Base-by-base conservation (phyloP, 208 protist species). In the Wallacemonas collosoma region DNA sequence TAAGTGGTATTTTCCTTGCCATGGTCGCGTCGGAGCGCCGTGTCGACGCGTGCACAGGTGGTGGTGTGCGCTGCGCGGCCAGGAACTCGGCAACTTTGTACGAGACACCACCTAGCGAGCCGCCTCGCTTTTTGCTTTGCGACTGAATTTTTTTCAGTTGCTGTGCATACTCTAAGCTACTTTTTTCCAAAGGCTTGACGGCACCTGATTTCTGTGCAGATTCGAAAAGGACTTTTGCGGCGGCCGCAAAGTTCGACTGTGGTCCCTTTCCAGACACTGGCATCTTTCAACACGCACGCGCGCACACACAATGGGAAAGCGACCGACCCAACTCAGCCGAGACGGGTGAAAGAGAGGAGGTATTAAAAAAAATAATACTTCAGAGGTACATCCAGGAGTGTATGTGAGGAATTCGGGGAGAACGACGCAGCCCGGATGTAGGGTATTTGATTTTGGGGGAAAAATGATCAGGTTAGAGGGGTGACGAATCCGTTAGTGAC, bases 51-150 rank as follows among this genome's bases (percentile, higher is more conserved):
- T 68, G 8, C 43, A 50, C 17, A 3, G 81, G 62, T 26, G 75
- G 50, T 6, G 85, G 77, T 4, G 77, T 58, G 44, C 85, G 67
- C 71, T 96, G 85, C 8, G 88, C 80, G 56, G 82, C 81, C 11
- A 96, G 70, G 82, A 96, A 96, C 69, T 96, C 87, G 0, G 85
- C 78, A 39, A 96, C 87, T 61, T 91, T 94, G 61, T 93, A 94
- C 14, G 91, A 94, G 9, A 96, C 91, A 55, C 80, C 81, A 68
- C 85, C 89, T 9, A 96, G 64, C 2, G 89, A 94, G 2, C 87
- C 89, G 51, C 87, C 89, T 26, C 81, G 80, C 62, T 87, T 91
- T 50, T 85, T 89, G 73, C 87, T 93, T 67, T 96, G 88, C 40
- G 68, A 72, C 65, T 94, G 89, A 41, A 96, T 91, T 43, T 81